Evolutionary conservation across 148 eudicot genomes (phyloP).

Genomic region (Persicaria tinctoria): DNA sequence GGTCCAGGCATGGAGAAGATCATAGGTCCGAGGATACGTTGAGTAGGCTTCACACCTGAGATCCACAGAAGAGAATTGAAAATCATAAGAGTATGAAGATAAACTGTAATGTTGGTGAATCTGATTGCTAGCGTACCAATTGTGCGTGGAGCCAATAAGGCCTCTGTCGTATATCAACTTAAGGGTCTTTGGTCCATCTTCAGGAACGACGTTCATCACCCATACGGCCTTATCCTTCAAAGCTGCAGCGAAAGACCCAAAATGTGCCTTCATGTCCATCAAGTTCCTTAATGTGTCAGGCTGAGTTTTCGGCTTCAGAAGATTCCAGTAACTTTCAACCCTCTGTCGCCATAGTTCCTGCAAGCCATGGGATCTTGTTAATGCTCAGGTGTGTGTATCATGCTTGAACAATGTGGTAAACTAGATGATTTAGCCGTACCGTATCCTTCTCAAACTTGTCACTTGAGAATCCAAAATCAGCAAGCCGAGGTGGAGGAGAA

Average conservation of each 20-base stretch:
- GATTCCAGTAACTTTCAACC: conserved; percentile 79
- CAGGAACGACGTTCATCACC: conserved; percentile 97
- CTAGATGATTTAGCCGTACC: conserved; percentile 35
- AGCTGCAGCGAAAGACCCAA: conserved; percentile 97
- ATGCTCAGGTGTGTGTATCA: neutral
- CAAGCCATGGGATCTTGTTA: conserved; percentile 9
- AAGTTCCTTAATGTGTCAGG: conserved; percentile 71
- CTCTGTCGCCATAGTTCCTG: conserved; percentile 85
- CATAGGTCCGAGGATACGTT: conserved; percentile 94
- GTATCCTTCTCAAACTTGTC: conserved; percentile 82
- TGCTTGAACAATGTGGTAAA: neutral
- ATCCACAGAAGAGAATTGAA: neutral
- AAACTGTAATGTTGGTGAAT: neutral
- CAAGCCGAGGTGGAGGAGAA: conserved; percentile 91
- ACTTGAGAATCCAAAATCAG: conserved; percentile 83
- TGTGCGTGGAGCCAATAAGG: conserved; percentile 76
- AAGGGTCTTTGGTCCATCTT: conserved; percentile 96
- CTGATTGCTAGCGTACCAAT: conserved; percentile 39
- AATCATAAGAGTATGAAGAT: neutral
- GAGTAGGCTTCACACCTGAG: conserved; percentile 97
- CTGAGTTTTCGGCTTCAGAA: conserved; percentile 64
- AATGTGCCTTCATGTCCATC: conserved; percentile 96
- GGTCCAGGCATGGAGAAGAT: conserved; percentile 96
- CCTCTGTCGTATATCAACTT: conserved; percentile 90
- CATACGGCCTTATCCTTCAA: conserved; percentile 85